Percentiles rank a stretch among this genome's conserved stretches.
Conservation (phyloP, 371 early-diverging fungal genomes). For the Mortierella sp. region DNA sequence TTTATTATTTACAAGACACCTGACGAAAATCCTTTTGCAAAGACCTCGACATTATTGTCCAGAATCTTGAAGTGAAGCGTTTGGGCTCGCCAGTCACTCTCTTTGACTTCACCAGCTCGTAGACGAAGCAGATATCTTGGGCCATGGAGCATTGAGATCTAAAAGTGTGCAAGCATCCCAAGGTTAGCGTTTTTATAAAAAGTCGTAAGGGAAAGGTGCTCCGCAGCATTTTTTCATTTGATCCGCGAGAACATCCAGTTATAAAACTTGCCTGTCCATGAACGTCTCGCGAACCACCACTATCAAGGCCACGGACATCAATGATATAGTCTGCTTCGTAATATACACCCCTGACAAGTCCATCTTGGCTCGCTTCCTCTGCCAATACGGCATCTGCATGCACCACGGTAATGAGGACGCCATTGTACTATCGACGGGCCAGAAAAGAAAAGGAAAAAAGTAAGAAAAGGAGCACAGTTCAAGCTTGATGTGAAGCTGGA, state of each 20-base stretch:
- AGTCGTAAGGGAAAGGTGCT: neutral
- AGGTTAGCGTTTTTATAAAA: too few relatives aligned
- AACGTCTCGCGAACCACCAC: constrained; percentile 74
- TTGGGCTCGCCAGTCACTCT: constrained; percentile 49
- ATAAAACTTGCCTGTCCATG: constrained; percentile 66
- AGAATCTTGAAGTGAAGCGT: constrained; percentile 73
- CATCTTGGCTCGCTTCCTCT: constrained; percentile 65
- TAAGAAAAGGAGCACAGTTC: too few relatives aligned
- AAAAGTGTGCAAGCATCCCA: neutral
- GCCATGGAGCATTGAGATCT: constrained; percentile 64
- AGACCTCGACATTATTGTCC: constrained; percentile 76
- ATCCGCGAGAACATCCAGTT: neutral
- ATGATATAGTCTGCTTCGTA: constrained; percentile 64
- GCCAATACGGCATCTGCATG: constrained; percentile 69
- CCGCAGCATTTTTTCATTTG: neutral
- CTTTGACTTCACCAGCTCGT: constrained; percentile 44
- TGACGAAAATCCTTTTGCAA: constrained; percentile 72
- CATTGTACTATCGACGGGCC: constrained; percentile 47
- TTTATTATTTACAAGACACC: constrained; percentile 29
- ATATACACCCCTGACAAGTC: constrained; percentile 61
- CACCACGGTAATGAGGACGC: constrained; percentile 65
- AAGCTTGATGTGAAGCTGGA: too few relatives aligned
- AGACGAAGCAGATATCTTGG: constrained; percentile 52
- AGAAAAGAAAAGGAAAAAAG: neutral
- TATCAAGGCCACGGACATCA: constrained; percentile 67